These are phyloP conservation scores for Aspergillus persii DNA, from an alignment of 2,329 filamentous ascomycete species.

Conservation along the genomic window DNA sequence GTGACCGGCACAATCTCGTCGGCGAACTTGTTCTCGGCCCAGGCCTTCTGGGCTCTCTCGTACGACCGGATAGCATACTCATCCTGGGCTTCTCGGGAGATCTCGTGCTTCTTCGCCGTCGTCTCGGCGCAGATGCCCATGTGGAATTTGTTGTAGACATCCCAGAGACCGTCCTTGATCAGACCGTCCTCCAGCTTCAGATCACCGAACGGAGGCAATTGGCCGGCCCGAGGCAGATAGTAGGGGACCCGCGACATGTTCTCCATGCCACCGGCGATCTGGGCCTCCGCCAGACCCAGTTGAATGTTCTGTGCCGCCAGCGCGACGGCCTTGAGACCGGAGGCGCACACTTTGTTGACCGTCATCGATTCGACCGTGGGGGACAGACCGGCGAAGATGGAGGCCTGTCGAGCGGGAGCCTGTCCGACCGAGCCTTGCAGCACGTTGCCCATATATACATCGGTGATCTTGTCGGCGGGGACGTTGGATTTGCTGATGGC, in stretches of 20 bases:
- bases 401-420: slow-evolving; percentile 85
- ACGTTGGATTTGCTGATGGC: slow-evolving; percentile 83
- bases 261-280: slow-evolving; percentile 95
- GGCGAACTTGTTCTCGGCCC: slow-evolving; percentile 76
- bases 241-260: slow-evolving; percentile 95
- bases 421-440: slow-evolving; percentile 81
- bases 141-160: slow-evolving; percentile 94
- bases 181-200: slow-evolving; percentile 86
- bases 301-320: slow-evolving; percentile 94
- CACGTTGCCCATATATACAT: slow-evolving; percentile 98
- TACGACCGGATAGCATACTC: slow-evolving; percentile 87
- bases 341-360: slow-evolving; percentile 98
- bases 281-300: slow-evolving; percentile 80
- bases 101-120: slow-evolving; percentile 80
- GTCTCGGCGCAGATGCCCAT: slow-evolving; percentile 98
- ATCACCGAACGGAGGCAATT: slow-evolving; percentile 81
- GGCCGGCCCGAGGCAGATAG: slow-evolving; percentile 79
- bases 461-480: slow-evolving; percentile 74
- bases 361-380: slow-evolving; percentile 82
- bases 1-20: slow-evolving; percentile 90
- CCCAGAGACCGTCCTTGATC: slow-evolving; percentile 91
- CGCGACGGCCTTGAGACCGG: slow-evolving; percentile 86
- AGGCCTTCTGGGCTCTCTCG: slow-evolving; percentile 83
- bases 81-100: slow-evolving; percentile 85
- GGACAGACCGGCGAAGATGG: slow-evolving; percentile 81